Evolutionary conservation across 1,284 basidiomycete species (phyloP).

Genomic region (Mrakiaceae sp.): DNA sequence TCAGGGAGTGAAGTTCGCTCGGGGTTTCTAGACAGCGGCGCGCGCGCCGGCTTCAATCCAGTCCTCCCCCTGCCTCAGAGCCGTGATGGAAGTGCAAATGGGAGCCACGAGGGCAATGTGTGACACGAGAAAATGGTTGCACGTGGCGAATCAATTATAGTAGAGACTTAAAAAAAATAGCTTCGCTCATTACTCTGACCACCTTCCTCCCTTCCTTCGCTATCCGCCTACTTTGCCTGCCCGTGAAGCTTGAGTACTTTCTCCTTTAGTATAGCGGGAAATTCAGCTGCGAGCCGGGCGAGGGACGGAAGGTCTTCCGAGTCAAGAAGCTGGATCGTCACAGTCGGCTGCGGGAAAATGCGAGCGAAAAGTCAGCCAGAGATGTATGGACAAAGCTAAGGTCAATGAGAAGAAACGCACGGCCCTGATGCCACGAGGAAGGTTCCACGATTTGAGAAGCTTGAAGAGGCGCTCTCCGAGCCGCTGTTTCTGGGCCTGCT

Average conservation of each 20-base stretch:
- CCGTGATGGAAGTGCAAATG: no score
- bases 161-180: no score
- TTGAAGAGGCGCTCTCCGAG: conserved; percentile 56
- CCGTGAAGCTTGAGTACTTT: neutral
- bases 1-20: no score
- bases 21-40: no score
- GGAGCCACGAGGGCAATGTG: no score
- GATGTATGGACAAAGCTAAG: conserved; percentile 30
- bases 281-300: conserved; percentile 29
- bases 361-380: neutral
- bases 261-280: conserved; percentile 19
- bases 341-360: conserved; percentile 19
- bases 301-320: conserved; percentile 30
- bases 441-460: conserved; percentile 1
- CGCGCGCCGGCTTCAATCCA: no score
- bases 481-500: conserved; percentile 57
- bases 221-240: neutral
- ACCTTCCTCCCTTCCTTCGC: no score
- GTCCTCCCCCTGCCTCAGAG: no score
- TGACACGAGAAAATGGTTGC: no score
- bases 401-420: neutral
- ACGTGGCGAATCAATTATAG: no score
- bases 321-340: conserved; percentile 33
- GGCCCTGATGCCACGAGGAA: neutral
- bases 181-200: no score